phyloP scores from a whole-genome alignment of 2,329 filamentous ascomycete species.

The Colletotrichum gigasporum region DNA sequence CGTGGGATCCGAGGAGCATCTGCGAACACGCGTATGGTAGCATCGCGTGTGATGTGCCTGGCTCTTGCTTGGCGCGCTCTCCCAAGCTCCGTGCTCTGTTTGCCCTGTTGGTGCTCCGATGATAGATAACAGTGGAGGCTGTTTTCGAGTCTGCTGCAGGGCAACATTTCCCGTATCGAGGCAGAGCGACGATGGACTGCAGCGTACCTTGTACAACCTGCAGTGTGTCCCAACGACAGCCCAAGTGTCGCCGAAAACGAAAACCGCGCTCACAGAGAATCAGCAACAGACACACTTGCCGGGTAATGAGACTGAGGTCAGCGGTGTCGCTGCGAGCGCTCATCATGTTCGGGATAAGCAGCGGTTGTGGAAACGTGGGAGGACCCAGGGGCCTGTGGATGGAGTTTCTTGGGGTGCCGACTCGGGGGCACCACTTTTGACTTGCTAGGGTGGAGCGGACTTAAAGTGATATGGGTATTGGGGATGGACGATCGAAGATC shows the following conservation, averaged over 20 bases:
- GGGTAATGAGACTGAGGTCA: background rate
- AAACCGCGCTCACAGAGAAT: background rate
- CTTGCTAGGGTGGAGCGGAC: constrained; percentile 20
- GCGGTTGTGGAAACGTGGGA: constrained; percentile 8
- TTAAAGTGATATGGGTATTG: constrained; percentile 19
- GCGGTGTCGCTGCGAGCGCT: background rate
- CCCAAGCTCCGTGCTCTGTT: no score
- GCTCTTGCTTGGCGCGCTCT: background rate
- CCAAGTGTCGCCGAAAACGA: background rate
- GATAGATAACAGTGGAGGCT: constrained; percentile 6
- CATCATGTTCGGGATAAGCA: constrained; percentile 16
- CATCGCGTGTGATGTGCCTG: background rate
- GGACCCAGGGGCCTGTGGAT: background rate
- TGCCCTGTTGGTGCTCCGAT: background rate
- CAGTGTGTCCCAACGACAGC: background rate
- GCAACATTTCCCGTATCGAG: background rate
- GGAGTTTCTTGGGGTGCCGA: constrained; percentile 10
- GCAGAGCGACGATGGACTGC: constrained; percentile 1
- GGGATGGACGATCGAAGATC: constrained; percentile 26
- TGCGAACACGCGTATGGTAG: constrained; percentile 2
- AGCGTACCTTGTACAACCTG: constrained; percentile 11
- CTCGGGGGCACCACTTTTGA: constrained; percentile 24
- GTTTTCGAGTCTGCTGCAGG: background rate
- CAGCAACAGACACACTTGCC: background rate
- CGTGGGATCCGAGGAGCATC: background rate